phyloP scores from a whole-genome alignment of 2,329 filamentous ascomycete species.

The Ceratocystis smalleyi region DNA sequence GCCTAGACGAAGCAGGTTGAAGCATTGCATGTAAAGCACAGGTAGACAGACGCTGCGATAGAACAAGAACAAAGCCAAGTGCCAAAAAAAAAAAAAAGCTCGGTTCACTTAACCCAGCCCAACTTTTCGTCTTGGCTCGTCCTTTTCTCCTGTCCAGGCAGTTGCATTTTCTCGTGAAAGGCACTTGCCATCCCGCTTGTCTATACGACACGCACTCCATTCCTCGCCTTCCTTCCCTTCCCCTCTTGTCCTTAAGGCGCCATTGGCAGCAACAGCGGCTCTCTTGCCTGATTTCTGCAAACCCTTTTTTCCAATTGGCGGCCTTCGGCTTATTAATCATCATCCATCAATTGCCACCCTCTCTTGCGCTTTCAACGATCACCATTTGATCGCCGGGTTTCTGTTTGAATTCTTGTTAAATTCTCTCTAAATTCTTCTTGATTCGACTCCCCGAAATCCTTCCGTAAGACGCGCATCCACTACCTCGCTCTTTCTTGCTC shows the following conservation, averaged over 20 bases:
- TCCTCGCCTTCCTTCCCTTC: background rate
- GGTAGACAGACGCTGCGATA: background rate
- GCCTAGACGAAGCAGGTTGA: background rate
- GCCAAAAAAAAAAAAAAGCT: background rate
- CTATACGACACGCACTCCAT: background rate
- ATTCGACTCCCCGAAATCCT: background rate
- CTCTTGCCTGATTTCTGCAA: too few species aligned
- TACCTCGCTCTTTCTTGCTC: background rate
- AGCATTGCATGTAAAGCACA: too few species aligned
- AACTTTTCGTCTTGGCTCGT: background rate
- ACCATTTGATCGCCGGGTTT: background rate
- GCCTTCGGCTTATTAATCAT: conserved; percentile 1
- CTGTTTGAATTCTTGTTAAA: background rate
- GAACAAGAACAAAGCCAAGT: background rate
- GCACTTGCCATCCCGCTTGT: background rate
- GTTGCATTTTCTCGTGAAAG: conserved; percentile 1
- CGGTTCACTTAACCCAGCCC: background rate
- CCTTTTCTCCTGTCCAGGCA: background rate
- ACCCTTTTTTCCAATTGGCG: background rate
- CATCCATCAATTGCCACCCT: background rate
- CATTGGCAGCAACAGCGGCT: too few species aligned
- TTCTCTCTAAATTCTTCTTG: background rate
- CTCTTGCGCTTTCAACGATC: background rate
- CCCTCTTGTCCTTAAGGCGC: too few species aligned
- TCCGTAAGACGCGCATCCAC: background rate